phyloP scores from a whole-genome alignment of 2,329 filamentous ascomycete genomes.

The Aureobasidium sp. region DNA sequence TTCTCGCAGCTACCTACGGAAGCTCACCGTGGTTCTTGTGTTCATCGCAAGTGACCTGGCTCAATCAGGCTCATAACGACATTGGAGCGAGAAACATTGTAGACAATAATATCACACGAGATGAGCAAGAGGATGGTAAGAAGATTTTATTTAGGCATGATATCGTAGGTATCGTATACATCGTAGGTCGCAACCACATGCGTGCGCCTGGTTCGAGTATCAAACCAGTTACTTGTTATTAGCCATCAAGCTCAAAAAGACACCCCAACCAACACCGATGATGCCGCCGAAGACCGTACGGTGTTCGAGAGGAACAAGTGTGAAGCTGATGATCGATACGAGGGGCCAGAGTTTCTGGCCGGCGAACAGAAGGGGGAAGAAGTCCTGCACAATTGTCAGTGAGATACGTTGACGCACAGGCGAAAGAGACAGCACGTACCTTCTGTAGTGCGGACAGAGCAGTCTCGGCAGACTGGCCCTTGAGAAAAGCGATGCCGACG shows the following conservation, averaged over 20 bases:
- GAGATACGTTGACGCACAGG: not conserved
- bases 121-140: not conserved
- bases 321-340: slow-evolving; percentile 64
- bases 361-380: slow-evolving; percentile 52
- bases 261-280: slow-evolving; percentile 66
- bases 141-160: not conserved
- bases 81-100: no score
- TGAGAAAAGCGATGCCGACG: slow-evolving; percentile 52
- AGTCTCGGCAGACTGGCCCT: slow-evolving; percentile 25
- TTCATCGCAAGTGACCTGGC: no score
- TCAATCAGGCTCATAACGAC: not conserved
- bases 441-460: slow-evolving; percentile 10
- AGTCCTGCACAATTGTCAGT: slow-evolving; percentile 29
- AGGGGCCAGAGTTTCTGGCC: slow-evolving; percentile 67
- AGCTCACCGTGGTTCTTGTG: not conserved
- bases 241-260: slow-evolving; percentile 60
- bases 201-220: not conserved
- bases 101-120: not conserved
- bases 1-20: not conserved
- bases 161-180: slow-evolving; percentile 1
- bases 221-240: not conserved
- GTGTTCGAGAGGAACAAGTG: slow-evolving; percentile 62
- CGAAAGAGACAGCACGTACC: not conserved
- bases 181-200: not conserved
- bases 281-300: slow-evolving; percentile 64